Evolutionary conservation across 176 grass and related monocot species (phyloP).

Genomic region (Oryza glumipatula): DNA sequence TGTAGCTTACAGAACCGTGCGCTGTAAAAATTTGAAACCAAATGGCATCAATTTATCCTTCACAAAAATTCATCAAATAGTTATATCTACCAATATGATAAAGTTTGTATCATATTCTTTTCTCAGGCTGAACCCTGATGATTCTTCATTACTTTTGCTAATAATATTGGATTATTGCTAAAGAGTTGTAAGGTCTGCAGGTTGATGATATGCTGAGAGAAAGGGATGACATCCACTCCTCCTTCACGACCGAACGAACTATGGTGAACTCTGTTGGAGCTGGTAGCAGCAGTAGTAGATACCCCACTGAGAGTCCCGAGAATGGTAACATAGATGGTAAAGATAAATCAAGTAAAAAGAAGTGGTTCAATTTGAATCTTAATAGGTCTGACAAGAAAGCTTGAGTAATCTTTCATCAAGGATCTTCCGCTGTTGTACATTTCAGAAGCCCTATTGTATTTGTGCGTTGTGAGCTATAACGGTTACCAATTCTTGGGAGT

Average conservation of each 20-base stretch:
- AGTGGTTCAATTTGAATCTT: slow-evolving; percentile 94
- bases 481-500: slow-evolving; percentile 19
- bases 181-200: slow-evolving; percentile 55
- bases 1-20: not conserved
- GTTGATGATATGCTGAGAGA: slow-evolving; percentile 91
- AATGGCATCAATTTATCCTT: not conserved
- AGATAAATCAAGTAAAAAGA: slow-evolving; percentile 92
- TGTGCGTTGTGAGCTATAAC: slow-evolving; percentile 41
- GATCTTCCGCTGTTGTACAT: slow-evolving; percentile 48
- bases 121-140: not conserved
- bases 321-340: slow-evolving; percentile 68
- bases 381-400: slow-evolving; percentile 73
- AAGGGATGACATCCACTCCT: slow-evolving; percentile 82
- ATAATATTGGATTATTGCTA: slow-evolving; percentile 25
- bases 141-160: slow-evolving; percentile 19
- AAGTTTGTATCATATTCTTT: not conserved
- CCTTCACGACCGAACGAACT: slow-evolving; percentile 75
- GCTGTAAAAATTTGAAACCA: not conserved
- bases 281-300: slow-evolving; percentile 61
- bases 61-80: not conserved
- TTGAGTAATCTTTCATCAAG: slow-evolving; percentile 41
- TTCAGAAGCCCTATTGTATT: slow-evolving; percentile 38
- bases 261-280: slow-evolving; percentile 51
- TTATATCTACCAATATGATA: not conserved
- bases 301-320: slow-evolving; percentile 51